These are phyloP conservation scores for Solidago caesia DNA, from an alignment of 129 eudicot species.

Conservation along the genomic window DNA sequence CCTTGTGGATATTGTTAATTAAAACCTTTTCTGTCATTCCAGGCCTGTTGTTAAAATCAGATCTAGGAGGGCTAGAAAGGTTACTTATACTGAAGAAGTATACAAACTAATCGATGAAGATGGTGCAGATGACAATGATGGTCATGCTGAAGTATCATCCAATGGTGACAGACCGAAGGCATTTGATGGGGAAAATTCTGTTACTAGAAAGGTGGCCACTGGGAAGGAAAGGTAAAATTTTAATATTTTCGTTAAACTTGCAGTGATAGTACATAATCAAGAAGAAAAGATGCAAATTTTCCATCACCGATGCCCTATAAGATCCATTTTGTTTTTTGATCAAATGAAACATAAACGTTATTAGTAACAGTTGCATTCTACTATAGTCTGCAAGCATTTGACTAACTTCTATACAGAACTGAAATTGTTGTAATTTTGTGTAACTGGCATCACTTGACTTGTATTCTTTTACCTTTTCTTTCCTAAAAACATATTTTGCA, in stretches of 20 bases:
- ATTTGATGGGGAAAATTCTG: background rate
- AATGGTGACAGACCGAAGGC: background rate
- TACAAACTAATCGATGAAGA: slow-evolving; percentile 29
- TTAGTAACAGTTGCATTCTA: too few species aligned
- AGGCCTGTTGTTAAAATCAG: slow-evolving; percentile 25
- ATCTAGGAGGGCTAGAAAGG: slow-evolving; percentile 36
- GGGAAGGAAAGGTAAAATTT: slow-evolving; percentile 21
- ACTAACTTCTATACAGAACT: too few species aligned
- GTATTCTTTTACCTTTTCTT: background rate
- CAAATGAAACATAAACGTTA: too few species aligned
- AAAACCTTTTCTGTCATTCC: slow-evolving; percentile 22
- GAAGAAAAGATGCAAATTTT: too few species aligned
- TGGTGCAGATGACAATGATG: slow-evolving; percentile 28
- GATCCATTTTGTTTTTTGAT: too few species aligned
- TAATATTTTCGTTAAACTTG: background rate
- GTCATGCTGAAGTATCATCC: slow-evolving; percentile 20
- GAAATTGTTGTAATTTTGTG: background rate
- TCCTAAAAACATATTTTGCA: background rate
- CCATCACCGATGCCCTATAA: too few species aligned
- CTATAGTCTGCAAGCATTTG: too few species aligned
- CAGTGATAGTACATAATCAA: too few species aligned
- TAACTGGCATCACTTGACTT: background rate
- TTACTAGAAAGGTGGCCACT: background rate
- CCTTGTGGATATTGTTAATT: slow-evolving; percentile 3
- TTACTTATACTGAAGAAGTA: slow-evolving; percentile 27